Conservation (phyloP, 192 early-diverging fungal species). For the Rhizoclosmatium globosum region DNA sequence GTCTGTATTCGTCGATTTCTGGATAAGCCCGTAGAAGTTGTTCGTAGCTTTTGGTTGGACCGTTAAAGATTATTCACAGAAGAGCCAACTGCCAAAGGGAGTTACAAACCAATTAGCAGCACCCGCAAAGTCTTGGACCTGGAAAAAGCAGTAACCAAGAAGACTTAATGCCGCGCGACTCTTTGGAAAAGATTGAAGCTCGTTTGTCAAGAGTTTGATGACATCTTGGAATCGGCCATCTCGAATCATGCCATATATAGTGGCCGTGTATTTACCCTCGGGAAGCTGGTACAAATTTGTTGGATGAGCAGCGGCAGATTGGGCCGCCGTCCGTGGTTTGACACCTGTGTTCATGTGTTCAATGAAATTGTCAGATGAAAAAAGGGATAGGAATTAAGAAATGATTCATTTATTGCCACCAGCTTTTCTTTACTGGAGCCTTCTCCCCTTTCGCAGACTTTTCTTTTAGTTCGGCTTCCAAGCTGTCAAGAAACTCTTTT, state of each 20-base stretch:
- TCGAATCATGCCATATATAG: conserved; percentile 64
- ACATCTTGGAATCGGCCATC: conserved; percentile 61
- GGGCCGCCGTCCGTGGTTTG: conserved; percentile 18
- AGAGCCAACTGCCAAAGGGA: background rate
- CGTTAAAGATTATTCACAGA: no score
- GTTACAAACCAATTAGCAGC: conserved; percentile 55
- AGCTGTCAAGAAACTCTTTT: conserved; percentile 3
- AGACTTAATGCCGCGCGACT: conserved; percentile 61
- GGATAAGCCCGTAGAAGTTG: conserved; percentile 59
- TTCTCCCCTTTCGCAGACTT: background rate
- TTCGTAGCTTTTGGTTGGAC: conserved; percentile 58
- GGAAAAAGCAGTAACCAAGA: conserved; percentile 65
- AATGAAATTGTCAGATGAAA: background rate
- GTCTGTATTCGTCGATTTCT: conserved; percentile 58
- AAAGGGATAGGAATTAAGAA: background rate
- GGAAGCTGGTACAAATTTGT: conserved; percentile 57
- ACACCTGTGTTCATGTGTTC: conserved; percentile 24
- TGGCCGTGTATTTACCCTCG: conserved; percentile 65
- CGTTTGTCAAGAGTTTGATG: conserved; percentile 62
- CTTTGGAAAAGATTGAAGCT: conserved; percentile 53
- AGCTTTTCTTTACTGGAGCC: background rate
- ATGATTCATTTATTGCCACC: background rate
- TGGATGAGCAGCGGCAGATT: conserved; percentile 31
- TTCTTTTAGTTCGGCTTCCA: background rate
- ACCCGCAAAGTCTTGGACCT: conserved; percentile 60